A percentile compares a stretch with the other conserved stretches of the same genome.
Evolutionary conservation across 2,329 filamentous ascomycete species (phyloP).

Genomic region (Nectriaceae sp.): DNA sequence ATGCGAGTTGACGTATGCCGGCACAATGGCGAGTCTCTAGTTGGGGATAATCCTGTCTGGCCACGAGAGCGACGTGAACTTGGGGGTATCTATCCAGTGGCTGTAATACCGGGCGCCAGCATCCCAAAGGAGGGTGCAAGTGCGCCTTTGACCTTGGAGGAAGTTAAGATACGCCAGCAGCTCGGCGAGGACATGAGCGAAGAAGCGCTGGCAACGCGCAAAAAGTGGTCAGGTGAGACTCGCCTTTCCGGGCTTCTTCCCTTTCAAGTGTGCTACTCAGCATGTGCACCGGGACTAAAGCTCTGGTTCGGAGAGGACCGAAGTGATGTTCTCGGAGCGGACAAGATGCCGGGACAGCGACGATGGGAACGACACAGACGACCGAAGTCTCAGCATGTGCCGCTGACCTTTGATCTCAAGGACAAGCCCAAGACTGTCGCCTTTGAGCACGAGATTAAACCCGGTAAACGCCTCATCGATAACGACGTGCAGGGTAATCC

Average conservation of each 20-base stretch:
- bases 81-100: slow-evolving; percentile 26
- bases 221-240: slow-evolving; percentile 10
- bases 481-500: slow-evolving; percentile 13
- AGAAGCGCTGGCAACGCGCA: slow-evolving; percentile 14
- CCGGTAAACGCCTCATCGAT: slow-evolving; percentile 12
- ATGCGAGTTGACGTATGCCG: slow-evolving; percentile 27
- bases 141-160: slow-evolving; percentile 8
- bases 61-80: slow-evolving; percentile 23
- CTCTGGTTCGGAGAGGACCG: slow-evolving; percentile 30
- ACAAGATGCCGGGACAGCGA: slow-evolving; percentile 29
- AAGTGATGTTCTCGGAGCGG: slow-evolving; percentile 26
- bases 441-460: slow-evolving; percentile 19
- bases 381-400: slow-evolving; percentile 1
- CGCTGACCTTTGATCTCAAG: slow-evolving; percentile 2
- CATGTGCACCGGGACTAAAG: slow-evolving; percentile 16
- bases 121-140: slow-evolving; percentile 6
- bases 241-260: slow-evolving; percentile 28
- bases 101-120: slow-evolving; percentile 14
- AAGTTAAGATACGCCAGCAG: slow-evolving; percentile 2
- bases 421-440: slow-evolving; percentile 13
- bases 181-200: slow-evolving; percentile 21
- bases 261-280: slow-evolving; percentile 28
- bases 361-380: slow-evolving; percentile 23
- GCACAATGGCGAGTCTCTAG: slow-evolving; percentile 26
- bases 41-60: slow-evolving; percentile 24